These are phyloP conservation scores for Lagenidium giganteum DNA, from an alignment of 352 stramenopile genomes.

Conservation along the genomic window DNA sequence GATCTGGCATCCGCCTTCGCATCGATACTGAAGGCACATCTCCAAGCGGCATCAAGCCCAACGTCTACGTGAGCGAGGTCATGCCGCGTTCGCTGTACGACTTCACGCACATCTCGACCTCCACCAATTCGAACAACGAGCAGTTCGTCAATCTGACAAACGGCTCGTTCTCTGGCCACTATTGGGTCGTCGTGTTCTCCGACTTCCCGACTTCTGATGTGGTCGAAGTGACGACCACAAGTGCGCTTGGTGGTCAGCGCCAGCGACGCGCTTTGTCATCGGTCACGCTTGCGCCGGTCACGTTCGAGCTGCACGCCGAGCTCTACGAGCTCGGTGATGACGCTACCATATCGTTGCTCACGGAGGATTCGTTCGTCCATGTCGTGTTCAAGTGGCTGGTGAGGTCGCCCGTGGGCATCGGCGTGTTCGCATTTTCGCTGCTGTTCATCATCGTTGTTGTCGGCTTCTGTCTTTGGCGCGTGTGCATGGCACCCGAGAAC, in stretches of 20 bases:
- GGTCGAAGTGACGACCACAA: no score
- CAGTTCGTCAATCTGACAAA: slow-evolving; percentile 39
- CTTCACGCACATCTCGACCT: slow-evolving; percentile 46
- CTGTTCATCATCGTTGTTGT: slow-evolving; percentile 23
- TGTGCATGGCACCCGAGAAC: slow-evolving; percentile 41
- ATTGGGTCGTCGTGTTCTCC: slow-evolving; percentile 61
- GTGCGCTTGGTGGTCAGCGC: no score
- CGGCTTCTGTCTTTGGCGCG: slow-evolving; percentile 39
- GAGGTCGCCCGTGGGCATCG: slow-evolving; percentile 23
- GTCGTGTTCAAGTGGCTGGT: slow-evolving; percentile 39
- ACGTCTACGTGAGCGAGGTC: slow-evolving; percentile 52
- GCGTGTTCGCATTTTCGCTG: slow-evolving; percentile 30
- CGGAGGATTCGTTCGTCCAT: slow-evolving; percentile 32
- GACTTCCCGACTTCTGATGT: slow-evolving; percentile 25
- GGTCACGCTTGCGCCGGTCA: slow-evolving; percentile 1
- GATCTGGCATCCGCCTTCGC: slow-evolving; percentile 27
- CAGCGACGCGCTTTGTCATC: not conserved
- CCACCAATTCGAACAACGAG: slow-evolving; percentile 6
- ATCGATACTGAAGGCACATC: slow-evolving; percentile 1
- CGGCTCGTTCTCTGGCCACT: slow-evolving; percentile 43
- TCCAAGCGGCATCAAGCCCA: slow-evolving; percentile 23
- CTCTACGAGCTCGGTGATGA: slow-evolving; percentile 21
- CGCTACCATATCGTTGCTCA: slow-evolving; percentile 18
- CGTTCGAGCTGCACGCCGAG: slow-evolving; percentile 30
- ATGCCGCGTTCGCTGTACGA: slow-evolving; percentile 56